Conservation (phyloP, 2,329 filamentous ascomycete genomes). For the Myriosclerotinia scirpicola region DNA sequence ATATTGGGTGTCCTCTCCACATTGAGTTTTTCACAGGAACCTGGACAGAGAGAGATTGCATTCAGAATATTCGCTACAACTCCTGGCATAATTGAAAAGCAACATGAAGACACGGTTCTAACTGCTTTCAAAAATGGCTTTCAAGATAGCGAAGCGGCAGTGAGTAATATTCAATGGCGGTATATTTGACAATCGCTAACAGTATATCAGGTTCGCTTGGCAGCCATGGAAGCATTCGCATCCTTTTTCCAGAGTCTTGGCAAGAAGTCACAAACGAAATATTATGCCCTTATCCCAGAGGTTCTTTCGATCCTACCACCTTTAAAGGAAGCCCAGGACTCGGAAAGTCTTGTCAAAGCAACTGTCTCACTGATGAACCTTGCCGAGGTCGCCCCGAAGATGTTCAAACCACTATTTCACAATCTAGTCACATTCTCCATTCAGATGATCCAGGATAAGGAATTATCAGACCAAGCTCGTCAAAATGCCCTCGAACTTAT, state of each 20-base stretch:
- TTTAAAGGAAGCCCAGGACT: constrained; percentile 87
- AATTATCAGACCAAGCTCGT: constrained; percentile 82
- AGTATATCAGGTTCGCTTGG: constrained; percentile 66
- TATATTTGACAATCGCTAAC: constrained; percentile 18
- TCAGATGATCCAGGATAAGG: constrained; percentile 93
- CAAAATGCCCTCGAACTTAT: constrained; percentile 97
- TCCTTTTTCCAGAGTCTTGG: constrained; percentile 89
- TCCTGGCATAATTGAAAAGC: constrained; percentile 91
- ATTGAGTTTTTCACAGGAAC: constrained; percentile 80
- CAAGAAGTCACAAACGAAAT: constrained; percentile 87
- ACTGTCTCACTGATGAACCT: constrained; percentile 90
- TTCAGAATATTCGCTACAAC: constrained; percentile 96
- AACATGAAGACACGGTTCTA: constrained; percentile 88
- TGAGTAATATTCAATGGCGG: constrained; percentile 45
- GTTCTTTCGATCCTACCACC: constrained; percentile 93
- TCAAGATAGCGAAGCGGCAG: constrained; percentile 79
- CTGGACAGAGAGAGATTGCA: constrained; percentile 84
- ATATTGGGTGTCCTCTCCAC: constrained; percentile 83
- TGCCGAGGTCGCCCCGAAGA: constrained; percentile 90
- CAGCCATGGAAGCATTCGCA: constrained; percentile 95
- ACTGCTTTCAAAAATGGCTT: constrained; percentile 89
- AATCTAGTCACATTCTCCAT: constrained; percentile 91
- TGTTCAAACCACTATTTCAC: constrained; percentile 95
- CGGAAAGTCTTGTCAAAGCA: constrained; percentile 86
- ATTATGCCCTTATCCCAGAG: constrained; percentile 81